Percentiles rank a stretch among this genome's conserved stretches.
These are phyloP conservation scores for Microdochium paspali DNA, from an alignment of 2,329 filamentous ascomycete species.

Conservation along the genomic window DNA sequence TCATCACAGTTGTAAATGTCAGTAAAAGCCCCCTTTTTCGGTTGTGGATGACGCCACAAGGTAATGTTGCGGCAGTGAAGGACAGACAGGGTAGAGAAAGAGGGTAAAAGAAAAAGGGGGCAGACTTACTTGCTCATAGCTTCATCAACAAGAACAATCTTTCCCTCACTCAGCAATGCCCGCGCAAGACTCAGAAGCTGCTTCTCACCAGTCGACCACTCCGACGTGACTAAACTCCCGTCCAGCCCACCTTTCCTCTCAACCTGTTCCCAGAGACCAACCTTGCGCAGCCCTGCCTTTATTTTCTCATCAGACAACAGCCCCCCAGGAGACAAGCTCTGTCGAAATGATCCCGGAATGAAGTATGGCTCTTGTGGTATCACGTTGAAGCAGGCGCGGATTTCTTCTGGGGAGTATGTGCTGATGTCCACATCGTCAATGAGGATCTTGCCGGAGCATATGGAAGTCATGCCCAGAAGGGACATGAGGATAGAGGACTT, in stretches of 20 bases:
- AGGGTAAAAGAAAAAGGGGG: neutral
- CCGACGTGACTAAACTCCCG: neutral
- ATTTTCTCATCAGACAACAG: no score
- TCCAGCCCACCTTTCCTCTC: neutral
- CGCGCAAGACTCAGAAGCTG: neutral
- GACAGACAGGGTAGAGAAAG: no score
- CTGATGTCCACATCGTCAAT: conserved; percentile 7
- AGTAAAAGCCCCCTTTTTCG: no score
- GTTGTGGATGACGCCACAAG: no score
- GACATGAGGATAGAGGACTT: conserved; percentile 7
- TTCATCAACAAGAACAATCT: neutral
- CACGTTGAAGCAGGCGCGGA: conserved; percentile 6
- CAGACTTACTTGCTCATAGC: conserved; percentile 1
- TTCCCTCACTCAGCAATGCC: neutral
- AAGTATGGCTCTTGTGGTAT: conserved; percentile 8
- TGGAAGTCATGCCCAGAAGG: conserved; percentile 5
- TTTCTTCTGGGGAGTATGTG: conserved; percentile 2
- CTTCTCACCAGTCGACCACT: neutral
- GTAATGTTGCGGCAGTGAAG: no score
- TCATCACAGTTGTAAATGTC: no score
- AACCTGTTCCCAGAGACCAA: neutral
- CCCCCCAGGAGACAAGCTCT: neutral
- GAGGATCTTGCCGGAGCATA: conserved; percentile 4
- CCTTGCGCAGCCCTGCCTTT: no score
- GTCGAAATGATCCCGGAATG: conserved; percentile 4